Conservation (phyloP, 2,329 filamentous ascomycete genomes). For the Fusarium poae region DNA sequence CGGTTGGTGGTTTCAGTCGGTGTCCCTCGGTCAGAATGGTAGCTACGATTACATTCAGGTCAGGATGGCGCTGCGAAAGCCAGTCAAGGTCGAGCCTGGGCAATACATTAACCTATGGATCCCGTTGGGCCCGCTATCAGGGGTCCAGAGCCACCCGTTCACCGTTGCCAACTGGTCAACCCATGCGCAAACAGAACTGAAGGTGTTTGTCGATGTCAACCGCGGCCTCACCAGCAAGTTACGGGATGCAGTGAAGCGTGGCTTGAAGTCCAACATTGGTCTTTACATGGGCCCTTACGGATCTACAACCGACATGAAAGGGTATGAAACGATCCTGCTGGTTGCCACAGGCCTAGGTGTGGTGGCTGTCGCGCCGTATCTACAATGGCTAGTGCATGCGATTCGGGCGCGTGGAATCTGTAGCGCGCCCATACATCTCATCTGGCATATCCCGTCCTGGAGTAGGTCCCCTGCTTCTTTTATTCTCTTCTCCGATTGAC, state of each 20-base stretch:
- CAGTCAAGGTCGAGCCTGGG: slow-evolving; percentile 18
- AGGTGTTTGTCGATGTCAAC: slow-evolving; percentile 3
- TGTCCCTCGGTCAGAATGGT: slow-evolving; percentile 1
- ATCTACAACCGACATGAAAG: slow-evolving; percentile 8
- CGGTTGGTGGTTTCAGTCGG: slow-evolving; percentile 7
- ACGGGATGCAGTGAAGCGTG: not conserved
- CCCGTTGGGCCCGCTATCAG: slow-evolving; percentile 7
- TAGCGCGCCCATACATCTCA: slow-evolving; percentile 13
- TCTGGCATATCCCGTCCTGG: slow-evolving; percentile 21
- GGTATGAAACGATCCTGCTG: slow-evolving; percentile 8
- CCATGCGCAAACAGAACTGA: slow-evolving; percentile 7
- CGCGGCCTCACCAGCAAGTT: slow-evolving; percentile 16
- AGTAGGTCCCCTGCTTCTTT: too few relatives aligned
- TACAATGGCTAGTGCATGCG: slow-evolving; percentile 13
- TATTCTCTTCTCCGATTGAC: too few relatives aligned
- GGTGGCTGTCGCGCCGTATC: slow-evolving; percentile 19
- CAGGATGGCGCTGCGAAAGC: not conserved
- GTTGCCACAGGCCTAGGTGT: slow-evolving; percentile 23
- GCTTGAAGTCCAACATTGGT: slow-evolving; percentile 7
- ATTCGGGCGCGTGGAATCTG: not conserved
- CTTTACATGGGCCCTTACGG: slow-evolving; percentile 18
- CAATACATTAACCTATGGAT: slow-evolving; percentile 24
- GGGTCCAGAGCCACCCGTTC: slow-evolving; percentile 19
- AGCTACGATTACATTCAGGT: slow-evolving; percentile 5
- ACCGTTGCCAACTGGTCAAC: slow-evolving; percentile 14